Evolutionary conservation across 2,329 filamentous ascomycete species (phyloP), one percentile per base, ranked within the genome.

Genomic region (Beauveria scarabaeidicola): DNA sequence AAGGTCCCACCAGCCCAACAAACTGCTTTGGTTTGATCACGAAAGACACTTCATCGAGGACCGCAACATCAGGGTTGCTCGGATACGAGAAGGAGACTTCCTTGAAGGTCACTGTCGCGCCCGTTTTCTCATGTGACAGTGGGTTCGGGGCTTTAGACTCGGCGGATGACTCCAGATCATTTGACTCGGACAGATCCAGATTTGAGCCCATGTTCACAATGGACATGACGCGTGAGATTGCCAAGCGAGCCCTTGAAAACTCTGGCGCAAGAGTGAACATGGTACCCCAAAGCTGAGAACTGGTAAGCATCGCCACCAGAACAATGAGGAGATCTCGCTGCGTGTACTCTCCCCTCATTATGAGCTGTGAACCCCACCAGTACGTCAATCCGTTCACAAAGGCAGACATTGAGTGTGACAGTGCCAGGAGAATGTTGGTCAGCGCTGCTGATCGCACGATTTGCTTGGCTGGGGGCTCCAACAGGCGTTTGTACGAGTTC

Each of bases 61-160:
- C 81, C 19, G 75, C 73, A 15, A 75, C 72, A 55, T 81, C 78
- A 0, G 82, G 82, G 0, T 84, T 77, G 7, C 81, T 77, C 1
- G 84, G 83, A 64, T 88, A 88, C 8, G 81, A 74, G 68, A 88
- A 88, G 19, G 76, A 72, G 17, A 87, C 78, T 52, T 82, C 70
- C 44, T 75, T 74, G 66, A 87, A 81, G 46, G 79, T 74, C 2
- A 86, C 77, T 2, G 72, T 73, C 27, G 69, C 62, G 8, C 66
- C 69, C 6, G 68, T 68, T 27, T 61, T 60, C 5, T 64, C 64
- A 32, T 60, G 58, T 75, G n/a, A 75, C 15, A 29, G 10, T 6
- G 27, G 62, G 57, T 70, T 74, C 1, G 69, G 69, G 50, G n/a
- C 10, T 29, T 19, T 32, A 2, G 21, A 25, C 40, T 53, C 57